A percentile compares a stretch with the other conserved stretches of the same genome.
phyloP scores from a whole-genome alignment of 176 grass and related monocot genomes.

The Phragmites australis region DNA sequence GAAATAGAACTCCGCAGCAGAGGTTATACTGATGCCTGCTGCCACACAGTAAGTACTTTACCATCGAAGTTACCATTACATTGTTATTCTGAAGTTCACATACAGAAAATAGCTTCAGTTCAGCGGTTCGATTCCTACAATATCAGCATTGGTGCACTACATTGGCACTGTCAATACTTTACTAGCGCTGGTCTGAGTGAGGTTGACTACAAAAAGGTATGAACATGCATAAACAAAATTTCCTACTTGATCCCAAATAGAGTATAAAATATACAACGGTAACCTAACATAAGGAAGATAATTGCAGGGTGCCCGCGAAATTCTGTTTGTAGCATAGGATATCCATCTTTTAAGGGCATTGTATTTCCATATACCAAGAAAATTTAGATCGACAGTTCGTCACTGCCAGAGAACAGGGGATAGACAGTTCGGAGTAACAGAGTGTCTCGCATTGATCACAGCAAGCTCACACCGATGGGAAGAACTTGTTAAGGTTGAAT shows the following conservation, averaged over 20 bases:
- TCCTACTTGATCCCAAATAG: conserved; percentile 32
- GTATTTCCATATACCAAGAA: conserved; percentile 32
- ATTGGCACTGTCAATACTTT: conserved; percentile 21
- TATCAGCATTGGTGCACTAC: neutral
- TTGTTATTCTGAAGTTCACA: conserved; percentile 7
- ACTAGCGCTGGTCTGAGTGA: neutral
- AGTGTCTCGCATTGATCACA: conserved; percentile 17
- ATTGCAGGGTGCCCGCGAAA: conserved; percentile 20
- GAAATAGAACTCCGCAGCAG: neutral
- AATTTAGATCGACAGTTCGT: conserved; percentile 38
- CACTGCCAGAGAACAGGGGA: conserved; percentile 36
- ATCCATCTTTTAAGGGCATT: conserved; percentile 5
- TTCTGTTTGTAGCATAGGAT: conserved; percentile 34
- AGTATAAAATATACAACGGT: conserved; percentile 42
- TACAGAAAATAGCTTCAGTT: neutral
- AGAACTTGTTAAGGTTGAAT: conserved; percentile 96
- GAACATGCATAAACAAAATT: conserved; percentile 39
- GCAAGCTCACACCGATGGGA: conserved; percentile 81
- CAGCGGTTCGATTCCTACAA: conserved; percentile 13
- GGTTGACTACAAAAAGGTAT: neutral
- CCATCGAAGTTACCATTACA: neutral
- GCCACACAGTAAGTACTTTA: too few relatives aligned
- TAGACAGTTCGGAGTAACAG: conserved; percentile 26
- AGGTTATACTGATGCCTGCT: neutral
- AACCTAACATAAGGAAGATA: conserved; percentile 27